Percentiles rank a stretch among this genome's conserved stretches.
Conservation (phyloP, 2,329 filamentous ascomycete species). For the Fusarium floridanum region DNA sequence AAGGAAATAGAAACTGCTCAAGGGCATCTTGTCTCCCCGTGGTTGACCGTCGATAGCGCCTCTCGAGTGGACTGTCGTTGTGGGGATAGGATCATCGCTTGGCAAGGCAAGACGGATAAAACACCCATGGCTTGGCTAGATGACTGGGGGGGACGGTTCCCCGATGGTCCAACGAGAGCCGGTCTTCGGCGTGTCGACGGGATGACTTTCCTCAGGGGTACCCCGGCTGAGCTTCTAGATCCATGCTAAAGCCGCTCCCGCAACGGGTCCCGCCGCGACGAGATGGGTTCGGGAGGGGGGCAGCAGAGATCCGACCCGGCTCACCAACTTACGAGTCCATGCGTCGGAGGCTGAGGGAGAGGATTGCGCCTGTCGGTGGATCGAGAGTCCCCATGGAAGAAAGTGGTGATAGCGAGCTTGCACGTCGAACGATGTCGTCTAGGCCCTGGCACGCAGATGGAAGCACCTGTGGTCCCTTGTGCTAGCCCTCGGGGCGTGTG, state of each 20-base stretch:
- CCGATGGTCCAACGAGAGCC: conserved; percentile 9
- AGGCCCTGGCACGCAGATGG: not conserved
- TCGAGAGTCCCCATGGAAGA: not conserved
- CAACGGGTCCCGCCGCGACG: not conserved
- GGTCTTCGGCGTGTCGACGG: conserved; percentile 1
- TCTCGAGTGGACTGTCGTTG: conserved; percentile 3
- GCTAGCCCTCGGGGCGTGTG: not conserved
- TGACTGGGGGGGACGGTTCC: not conserved
- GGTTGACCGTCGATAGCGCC: not conserved
- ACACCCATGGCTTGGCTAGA: conserved; percentile 7
- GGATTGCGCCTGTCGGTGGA: not conserved
- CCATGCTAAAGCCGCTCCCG: conserved; percentile 19
- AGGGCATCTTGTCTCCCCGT: not conserved
- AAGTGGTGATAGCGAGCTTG: not conserved
- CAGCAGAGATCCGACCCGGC: conserved; percentile 3
- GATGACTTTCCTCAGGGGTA: not conserved
- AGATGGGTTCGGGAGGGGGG: not conserved
- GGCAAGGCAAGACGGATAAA: conserved; percentile 2
- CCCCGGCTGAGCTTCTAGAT: conserved; percentile 3
- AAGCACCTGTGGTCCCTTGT: not conserved
- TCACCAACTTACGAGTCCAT: conserved; percentile 18
- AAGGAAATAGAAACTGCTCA: not conserved
- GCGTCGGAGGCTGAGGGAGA: conserved; percentile 4
- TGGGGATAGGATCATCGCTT: conserved; percentile 11
- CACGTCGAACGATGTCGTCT: conserved; percentile 8